Conservation (phyloP, 352 stramenopile species). For the Pythium folliculosum region DNA sequence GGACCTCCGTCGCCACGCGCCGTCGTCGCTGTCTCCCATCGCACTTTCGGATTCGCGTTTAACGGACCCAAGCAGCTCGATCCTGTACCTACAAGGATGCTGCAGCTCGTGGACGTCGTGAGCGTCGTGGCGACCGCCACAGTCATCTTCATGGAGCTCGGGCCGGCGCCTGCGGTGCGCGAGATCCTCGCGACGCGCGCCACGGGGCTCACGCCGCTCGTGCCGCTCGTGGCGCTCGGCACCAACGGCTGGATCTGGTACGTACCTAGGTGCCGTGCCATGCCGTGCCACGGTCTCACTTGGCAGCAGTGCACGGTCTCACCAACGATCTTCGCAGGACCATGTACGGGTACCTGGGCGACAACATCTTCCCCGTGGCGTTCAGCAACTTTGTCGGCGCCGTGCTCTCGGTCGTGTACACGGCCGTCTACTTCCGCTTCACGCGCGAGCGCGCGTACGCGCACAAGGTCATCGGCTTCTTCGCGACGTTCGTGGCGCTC, state of each 20-base stretch:
- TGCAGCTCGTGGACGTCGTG: no score
- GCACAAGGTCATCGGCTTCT: constrained; percentile 31
- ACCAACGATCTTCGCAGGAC: neutral
- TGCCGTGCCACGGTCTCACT: neutral
- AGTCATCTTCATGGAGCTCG: constrained; percentile 17
- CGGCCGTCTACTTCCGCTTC: constrained; percentile 48
- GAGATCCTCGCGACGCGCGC: constrained; percentile 35
- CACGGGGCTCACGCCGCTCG: constrained; percentile 43
- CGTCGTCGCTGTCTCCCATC: no score
- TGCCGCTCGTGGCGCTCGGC: constrained; percentile 46
- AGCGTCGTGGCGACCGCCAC: no score
- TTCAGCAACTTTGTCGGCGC: constrained; percentile 43
- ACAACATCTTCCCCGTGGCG: constrained; percentile 49
- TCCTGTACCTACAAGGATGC: no score
- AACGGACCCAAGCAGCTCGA: no score
- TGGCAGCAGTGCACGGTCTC: neutral
- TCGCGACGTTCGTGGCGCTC: constrained; percentile 21
- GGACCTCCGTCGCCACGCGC: no score
- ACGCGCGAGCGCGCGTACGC: constrained; percentile 43
- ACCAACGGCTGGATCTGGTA: constrained; percentile 31
- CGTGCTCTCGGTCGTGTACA: constrained; percentile 42
- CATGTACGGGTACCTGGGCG: constrained; percentile 47
- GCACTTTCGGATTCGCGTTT: no score
- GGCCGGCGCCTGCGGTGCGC: constrained; percentile 38
- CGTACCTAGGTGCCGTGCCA: no score